phyloP scores from a whole-genome alignment of 805 yeast genomes.

The Candida ovalis region DNA sequence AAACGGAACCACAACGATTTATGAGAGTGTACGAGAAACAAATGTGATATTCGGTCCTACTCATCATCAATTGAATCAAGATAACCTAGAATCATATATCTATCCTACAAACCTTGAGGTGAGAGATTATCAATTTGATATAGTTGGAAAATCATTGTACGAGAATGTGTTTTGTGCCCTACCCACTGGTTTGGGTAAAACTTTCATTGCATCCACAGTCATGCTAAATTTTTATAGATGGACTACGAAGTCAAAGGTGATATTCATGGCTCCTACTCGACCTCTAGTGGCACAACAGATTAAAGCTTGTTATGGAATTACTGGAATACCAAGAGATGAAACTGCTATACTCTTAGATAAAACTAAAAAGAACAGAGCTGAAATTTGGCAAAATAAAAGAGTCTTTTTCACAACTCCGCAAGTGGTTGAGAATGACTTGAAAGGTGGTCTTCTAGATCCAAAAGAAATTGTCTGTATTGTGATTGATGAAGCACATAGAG shows the following conservation, averaged over 20 bases:
- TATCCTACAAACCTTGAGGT: conserved; percentile 85
- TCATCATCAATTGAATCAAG: conserved; percentile 46
- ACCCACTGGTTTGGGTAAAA: conserved; percentile 97
- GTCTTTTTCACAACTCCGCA: conserved; percentile 96
- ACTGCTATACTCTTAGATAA: conserved; percentile 72
- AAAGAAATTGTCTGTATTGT: conserved; percentile 70
- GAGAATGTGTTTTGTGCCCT: conserved; percentile 81
- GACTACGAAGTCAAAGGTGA: conserved; percentile 74
- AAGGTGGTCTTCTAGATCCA: conserved; percentile 72
- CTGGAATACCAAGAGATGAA: conserved; percentile 74
- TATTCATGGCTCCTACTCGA: conserved; percentile 95
- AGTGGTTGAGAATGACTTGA: conserved; percentile 86
- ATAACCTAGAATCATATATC: conserved; percentile 45
- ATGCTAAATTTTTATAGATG: conserved; percentile 88
- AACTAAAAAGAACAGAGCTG: conserved; percentile 54
- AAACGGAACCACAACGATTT: conserved; percentile 14
- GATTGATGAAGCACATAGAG: conserved; percentile 94
- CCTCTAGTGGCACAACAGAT: conserved; percentile 97
- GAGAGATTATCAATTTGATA: conserved; percentile 85
- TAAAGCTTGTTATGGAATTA: conserved; percentile 82
- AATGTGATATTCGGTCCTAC: conserved; percentile 34
- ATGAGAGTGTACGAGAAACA: conserved; percentile 24
- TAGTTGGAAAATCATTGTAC: conserved; percentile 67
- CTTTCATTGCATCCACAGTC: conserved; percentile 91
- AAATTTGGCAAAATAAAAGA: conserved; percentile 72